Evolutionary conservation across 768 basidiomycete genomes (phyloP), one percentile per base, ranked within the genome.

Genomic region (Leccinum broughii): DNA sequence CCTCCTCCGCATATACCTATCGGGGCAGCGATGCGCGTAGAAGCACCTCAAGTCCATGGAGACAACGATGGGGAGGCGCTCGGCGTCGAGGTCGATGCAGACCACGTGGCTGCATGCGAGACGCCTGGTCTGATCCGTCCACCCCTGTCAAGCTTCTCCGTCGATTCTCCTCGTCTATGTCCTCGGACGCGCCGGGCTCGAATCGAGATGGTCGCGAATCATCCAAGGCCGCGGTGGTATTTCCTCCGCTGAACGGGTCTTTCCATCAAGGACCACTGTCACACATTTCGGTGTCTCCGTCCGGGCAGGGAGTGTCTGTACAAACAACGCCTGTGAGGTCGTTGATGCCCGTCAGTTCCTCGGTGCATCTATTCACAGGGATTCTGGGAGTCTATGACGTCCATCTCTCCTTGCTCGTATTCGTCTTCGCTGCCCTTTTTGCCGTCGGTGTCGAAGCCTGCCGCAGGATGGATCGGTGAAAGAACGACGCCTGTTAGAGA

Each of bases 131-230:
- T 64, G 32, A 59, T 57, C 59, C 62, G 34, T 37, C 61, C 14
- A 61, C 67, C 3, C 62, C 68, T 1, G 58, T 62, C 39, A 70
- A 70, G 34, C 49, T 51, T 50, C 54, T 56, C 48, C 54, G 52
- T 37, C 51, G 61, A 51, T 64, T 50, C 58, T 22, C 67, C 60
- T 39, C 22, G 57, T 49, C 65, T 9, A 9, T 56, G 14, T 39
- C 58, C 39, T 39, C 39, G 37, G 46, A 22, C 13, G 64, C 61
- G 9, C 51, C 41, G 2, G 57, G 34, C 22, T 53, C 56, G 3
- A 7, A 22, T 58, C 52, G 51, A 6, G 61, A 58, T 49, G 37
- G 46, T 41, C 26, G n/a, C 8, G 64, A 59, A 56, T 64, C 59
- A 8, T 30, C 28, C 0, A 60, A 56, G 51, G 41, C 48, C 2